Conservation (phyloP, 1,284 basidiomycete genomes). For the Microbotryum silenes-acaulis region DNA sequence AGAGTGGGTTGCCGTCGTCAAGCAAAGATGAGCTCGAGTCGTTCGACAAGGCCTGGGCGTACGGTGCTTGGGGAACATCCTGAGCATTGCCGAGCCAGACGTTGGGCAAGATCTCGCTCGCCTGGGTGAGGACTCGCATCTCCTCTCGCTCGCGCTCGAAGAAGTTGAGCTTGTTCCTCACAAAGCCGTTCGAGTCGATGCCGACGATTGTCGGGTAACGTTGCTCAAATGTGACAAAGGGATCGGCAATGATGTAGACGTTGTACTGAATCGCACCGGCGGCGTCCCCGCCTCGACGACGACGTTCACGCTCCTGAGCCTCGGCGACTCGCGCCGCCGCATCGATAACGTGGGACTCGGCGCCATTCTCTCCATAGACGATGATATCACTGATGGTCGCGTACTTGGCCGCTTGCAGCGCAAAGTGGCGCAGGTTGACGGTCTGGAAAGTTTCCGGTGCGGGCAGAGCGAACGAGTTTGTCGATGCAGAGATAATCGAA, state of each 20-base stretch:
- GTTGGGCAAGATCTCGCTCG: slow-evolving; percentile 62
- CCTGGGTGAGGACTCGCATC: slow-evolving; percentile 77
- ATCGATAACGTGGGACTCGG: slow-evolving; percentile 47
- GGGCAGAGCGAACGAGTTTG: slow-evolving; percentile 54
- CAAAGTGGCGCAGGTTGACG: slow-evolving; percentile 36
- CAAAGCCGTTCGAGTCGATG: slow-evolving; percentile 45
- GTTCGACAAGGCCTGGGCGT: slow-evolving; percentile 43
- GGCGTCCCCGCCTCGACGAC: slow-evolving; percentile 32
- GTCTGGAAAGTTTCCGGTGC: slow-evolving; percentile 54
- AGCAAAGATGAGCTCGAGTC: slow-evolving; percentile 42
- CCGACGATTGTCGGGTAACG: slow-evolving; percentile 48
- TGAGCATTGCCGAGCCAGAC: slow-evolving; percentile 65
- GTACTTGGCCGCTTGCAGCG: slow-evolving; percentile 57
- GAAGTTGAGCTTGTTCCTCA: slow-evolving; percentile 45
- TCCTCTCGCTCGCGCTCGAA: slow-evolving; percentile 67
- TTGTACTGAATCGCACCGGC: slow-evolving; percentile 60
- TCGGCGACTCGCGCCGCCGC: slow-evolving; percentile 45
- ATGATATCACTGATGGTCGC: slow-evolving; percentile 82
- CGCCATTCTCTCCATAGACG: slow-evolving; percentile 65
- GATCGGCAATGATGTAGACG: slow-evolving; percentile 68
- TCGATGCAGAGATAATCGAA: slow-evolving; percentile 42
- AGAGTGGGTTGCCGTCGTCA: slow-evolving; percentile 53
- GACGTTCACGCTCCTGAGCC: slow-evolving; percentile 45
- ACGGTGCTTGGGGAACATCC: slow-evolving; percentile 53
- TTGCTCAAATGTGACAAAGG: slow-evolving; percentile 49